Conservation (phyloP, 2,329 filamentous ascomycete genomes). For the Aspergillus sp. region DNA sequence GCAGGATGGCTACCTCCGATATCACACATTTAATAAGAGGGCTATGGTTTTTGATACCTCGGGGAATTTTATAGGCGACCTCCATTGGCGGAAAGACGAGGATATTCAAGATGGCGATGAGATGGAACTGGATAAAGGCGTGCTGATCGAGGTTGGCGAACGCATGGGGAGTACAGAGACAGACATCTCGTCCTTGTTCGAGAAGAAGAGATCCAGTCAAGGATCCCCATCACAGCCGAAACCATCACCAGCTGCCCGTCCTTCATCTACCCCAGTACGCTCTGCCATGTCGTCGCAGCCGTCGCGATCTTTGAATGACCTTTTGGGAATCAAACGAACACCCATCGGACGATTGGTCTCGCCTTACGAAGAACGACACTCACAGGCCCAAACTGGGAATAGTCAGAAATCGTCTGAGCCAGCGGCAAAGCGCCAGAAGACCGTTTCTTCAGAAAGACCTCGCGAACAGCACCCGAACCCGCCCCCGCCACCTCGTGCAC, state of each 20-base stretch:
- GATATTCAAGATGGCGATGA: constrained; percentile 79
- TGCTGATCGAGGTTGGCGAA: constrained; percentile 77
- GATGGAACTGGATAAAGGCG: constrained; percentile 68
- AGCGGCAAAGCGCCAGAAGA: constrained; percentile 29
- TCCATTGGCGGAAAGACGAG: constrained; percentile 68
- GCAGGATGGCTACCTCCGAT: constrained; percentile 87
- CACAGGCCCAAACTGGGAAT: constrained; percentile 5
- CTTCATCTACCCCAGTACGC: constrained; percentile 24
- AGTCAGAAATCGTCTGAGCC: constrained; percentile 13
- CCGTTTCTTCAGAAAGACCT: constrained; percentile 8
- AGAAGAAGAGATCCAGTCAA: constrained; percentile 54
- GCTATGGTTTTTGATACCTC: constrained; percentile 85
- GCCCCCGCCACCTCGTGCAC: background rate
- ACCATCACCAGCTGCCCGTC: constrained; percentile 39
- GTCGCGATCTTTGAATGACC: constrained; percentile 55
- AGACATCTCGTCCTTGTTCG: constrained; percentile 70
- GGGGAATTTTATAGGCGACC: constrained; percentile 77
- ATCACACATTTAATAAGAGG: constrained; percentile 85
- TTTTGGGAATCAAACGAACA: constrained; percentile 62
- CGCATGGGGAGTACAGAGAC: constrained; percentile 68
- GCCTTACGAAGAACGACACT: constrained; percentile 53
- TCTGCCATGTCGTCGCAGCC: constrained; percentile 33
- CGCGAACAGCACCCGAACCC: background rate
- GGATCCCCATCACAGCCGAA: constrained; percentile 25
- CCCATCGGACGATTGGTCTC: constrained; percentile 62